phyloP scores from a whole-genome alignment of 176 grass and related monocot genomes.

The Hordeum marinum region DNA sequence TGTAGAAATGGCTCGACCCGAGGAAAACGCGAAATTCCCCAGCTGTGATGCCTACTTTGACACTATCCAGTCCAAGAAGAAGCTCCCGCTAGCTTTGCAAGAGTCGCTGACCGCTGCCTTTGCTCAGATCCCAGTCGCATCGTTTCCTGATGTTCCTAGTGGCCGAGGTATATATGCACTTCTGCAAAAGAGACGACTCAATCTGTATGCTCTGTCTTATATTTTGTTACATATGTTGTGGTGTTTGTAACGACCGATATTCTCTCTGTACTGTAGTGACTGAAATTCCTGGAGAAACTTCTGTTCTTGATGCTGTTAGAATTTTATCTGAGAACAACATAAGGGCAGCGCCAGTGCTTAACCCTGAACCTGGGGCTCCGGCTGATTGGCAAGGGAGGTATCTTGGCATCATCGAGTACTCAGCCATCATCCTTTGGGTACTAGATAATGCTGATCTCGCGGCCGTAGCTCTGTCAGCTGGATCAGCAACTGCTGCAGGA shows the following conservation, averaged over 20 bases:
- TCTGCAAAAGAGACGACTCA: not conserved
- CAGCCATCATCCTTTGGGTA: conserved; percentile 73
- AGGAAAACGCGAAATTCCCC: conserved; percentile 31
- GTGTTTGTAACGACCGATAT: too few species aligned
- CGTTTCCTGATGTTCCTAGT: conserved; percentile 80
- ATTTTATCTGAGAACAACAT: too few species aligned
- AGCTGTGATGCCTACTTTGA: conserved; percentile 92
- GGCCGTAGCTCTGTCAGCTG: conserved; percentile 41
- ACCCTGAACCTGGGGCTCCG: conserved; percentile 36
- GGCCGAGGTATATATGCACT: conserved; percentile 54
- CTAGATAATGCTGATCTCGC: conserved; percentile 78
- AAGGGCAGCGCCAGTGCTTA: conserved; percentile 67
- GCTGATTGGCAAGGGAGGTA: conserved; percentile 68
- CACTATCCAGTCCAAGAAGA: conserved; percentile 86
- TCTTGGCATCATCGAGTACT: conserved; percentile 77
- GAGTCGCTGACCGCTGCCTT: conserved; percentile 75
- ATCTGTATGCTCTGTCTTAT: not conserved
- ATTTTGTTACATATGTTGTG: not conserved
- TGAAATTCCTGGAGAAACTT: too few species aligned
- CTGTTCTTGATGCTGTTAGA: too few species aligned
- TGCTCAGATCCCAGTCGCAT: conserved; percentile 62
- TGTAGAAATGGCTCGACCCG: conserved; percentile 36
- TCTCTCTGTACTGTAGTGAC: too few species aligned
- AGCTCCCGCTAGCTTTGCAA: conserved; percentile 70
- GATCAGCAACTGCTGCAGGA: conserved; percentile 49